These are phyloP conservation scores for Wallemia ichthyophaga DNA, from an alignment of 1,284 basidiomycete species.

Conservation along the genomic window DNA sequence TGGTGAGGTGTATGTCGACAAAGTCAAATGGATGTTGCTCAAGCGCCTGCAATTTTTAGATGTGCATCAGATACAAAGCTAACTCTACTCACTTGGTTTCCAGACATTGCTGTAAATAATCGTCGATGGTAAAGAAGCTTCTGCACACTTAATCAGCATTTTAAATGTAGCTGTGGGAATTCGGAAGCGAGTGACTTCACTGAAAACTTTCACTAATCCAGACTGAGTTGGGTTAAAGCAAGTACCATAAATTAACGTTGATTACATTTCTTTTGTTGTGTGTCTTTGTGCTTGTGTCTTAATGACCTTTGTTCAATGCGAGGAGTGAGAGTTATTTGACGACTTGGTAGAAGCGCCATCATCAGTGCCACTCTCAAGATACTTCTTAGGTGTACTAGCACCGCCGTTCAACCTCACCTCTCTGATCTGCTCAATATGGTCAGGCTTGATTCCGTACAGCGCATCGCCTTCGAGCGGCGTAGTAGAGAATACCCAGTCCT, in stretches of 20 bases:
- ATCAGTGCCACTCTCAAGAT: not conserved
- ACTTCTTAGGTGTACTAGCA: not conserved
- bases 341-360: not conserved
- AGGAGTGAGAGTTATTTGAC: not conserved
- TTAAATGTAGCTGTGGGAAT: not conserved
- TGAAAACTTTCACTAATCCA: not conserved
- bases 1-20: not conserved
- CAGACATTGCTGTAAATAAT: not conserved
- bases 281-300: not conserved
- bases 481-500: constrained; percentile 1
- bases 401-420: not conserved
- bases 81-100: not conserved
- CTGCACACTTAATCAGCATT: not conserved
- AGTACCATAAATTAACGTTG: no score
- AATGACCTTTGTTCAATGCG: no score
- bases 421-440: not conserved
- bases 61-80: not conserved
- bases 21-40: not conserved
- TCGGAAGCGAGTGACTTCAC: not conserved
- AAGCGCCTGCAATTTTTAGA: not conserved
- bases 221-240: no score
- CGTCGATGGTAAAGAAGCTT: not conserved
- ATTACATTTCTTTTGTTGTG: not conserved
- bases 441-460: not conserved
- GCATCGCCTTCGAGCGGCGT: constrained; percentile 1